Evolutionary conservation across 768 basidiomycete species (phyloP).

Genomic region (Phylloporus arenicola): DNA sequence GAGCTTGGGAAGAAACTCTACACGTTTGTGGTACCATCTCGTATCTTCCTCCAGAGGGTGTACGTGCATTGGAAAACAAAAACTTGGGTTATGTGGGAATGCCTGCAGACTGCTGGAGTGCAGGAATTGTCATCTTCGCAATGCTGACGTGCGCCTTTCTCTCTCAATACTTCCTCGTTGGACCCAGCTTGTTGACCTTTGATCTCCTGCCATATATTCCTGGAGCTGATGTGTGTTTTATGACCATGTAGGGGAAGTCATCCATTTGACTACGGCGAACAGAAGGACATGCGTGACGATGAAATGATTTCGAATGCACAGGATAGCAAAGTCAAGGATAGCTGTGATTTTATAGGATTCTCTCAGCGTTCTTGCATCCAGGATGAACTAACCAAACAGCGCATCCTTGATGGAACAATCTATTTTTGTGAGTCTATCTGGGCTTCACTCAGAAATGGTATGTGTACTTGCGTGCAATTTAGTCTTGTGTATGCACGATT

Average conservation of each 20-base stretch:
- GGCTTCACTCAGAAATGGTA: conserved; percentile 56
- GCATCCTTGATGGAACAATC: conserved; percentile 60
- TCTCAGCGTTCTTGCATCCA: conserved; percentile 35
- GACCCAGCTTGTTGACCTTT: background rate
- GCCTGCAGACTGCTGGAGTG: conserved; percentile 90
- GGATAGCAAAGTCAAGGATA: conserved; percentile 29
- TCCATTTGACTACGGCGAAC: conserved; percentile 64
- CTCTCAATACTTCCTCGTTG: background rate
- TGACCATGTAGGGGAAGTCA: conserved; percentile 53
- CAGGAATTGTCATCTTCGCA: conserved; percentile 74
- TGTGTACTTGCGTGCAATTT: conserved; percentile 9
- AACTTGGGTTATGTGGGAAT: conserved; percentile 70
- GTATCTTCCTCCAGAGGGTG: conserved; percentile 81
- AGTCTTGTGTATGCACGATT: background rate
- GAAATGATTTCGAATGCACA: conserved; percentile 3
- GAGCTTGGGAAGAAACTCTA: conserved; percentile 74
- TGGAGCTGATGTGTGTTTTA: conserved; percentile 7
- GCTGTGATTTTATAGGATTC: conserved; percentile 26
- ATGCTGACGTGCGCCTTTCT: conserved; percentile 67
- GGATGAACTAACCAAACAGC: conserved; percentile 61
- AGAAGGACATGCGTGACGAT: conserved; percentile 12
- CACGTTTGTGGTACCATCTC: conserved; percentile 87
- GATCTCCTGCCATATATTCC: background rate
- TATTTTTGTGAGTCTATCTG: conserved; percentile 54
- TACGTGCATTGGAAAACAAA: conserved; percentile 71